These are phyloP conservation scores for Termitomyces sp. DNA, from an alignment of 768 basidiomycete species.

Conservation along the genomic window DNA sequence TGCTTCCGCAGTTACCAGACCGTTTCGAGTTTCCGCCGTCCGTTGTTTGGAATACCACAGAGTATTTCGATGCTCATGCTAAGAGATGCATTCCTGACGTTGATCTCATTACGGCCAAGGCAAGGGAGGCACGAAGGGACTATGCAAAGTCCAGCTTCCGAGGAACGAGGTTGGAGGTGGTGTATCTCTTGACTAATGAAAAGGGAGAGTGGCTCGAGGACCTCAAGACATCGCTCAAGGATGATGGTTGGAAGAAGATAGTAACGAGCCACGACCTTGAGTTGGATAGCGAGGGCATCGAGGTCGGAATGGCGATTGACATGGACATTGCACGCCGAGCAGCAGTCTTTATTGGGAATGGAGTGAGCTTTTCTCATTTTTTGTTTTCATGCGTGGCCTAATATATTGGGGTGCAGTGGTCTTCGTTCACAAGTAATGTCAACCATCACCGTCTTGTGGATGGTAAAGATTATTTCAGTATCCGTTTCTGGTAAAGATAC, in stretches of 20 bases:
- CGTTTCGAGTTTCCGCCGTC: constrained; percentile 19
- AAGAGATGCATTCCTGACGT: constrained; percentile 29
- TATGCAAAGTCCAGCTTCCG: constrained; percentile 5
- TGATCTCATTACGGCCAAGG: constrained; percentile 19
- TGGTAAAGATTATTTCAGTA: constrained; percentile 25
- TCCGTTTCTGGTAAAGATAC: constrained; percentile 23
- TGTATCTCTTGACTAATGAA: constrained; percentile 36
- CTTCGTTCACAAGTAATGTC: constrained; percentile 34
- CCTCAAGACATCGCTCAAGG: constrained; percentile 21
- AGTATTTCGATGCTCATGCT: constrained; percentile 21
- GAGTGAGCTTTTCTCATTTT: constrained; percentile 19
- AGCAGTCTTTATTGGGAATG: constrained; percentile 38
- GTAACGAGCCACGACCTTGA: constrained; percentile 25
- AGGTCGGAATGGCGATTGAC: constrained; percentile 33
- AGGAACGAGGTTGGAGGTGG: constrained; percentile 17
- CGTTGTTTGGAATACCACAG: constrained; percentile 18
- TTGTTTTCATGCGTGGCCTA: not conserved
- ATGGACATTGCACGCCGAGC: constrained; percentile 34
- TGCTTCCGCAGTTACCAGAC: constrained; percentile 29
- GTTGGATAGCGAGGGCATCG: constrained; percentile 29
- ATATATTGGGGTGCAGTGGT: constrained; percentile 24
- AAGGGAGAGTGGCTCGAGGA: constrained; percentile 24
- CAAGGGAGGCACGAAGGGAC: constrained; percentile 14
- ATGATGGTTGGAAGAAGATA: constrained; percentile 28
- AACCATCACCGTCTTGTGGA: constrained; percentile 30